A percentile compares a stretch with the other conserved stretches of the same genome.
Evolutionary conservation across 2,329 filamentous ascomycete genomes (phyloP).

Genomic region (Seiridium cupressi): DNA sequence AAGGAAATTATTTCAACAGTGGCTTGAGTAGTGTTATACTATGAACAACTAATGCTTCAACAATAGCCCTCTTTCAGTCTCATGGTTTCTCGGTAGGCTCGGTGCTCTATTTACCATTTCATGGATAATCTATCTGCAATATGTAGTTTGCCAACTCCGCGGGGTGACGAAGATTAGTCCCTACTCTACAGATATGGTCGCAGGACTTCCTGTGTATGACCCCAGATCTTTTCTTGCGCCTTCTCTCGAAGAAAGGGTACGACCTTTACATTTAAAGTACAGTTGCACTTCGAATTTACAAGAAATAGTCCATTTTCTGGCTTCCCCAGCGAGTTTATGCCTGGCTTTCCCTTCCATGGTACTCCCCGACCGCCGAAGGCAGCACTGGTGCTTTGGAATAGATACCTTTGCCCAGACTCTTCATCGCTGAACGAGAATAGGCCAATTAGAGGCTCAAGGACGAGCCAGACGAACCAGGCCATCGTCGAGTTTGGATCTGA

Average conservation of each 20-base stretch:
- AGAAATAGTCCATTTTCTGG: constrained; percentile 29
- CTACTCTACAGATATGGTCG: constrained; percentile 11
- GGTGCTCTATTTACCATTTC: too few species aligned
- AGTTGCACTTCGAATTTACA: constrained; percentile 29
- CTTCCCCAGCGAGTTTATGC: constrained; percentile 25
- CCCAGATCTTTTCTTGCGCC: constrained; percentile 27
- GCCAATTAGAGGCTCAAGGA: constrained; percentile 29
- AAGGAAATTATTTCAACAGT: too few species aligned
- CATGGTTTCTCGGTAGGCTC: too few species aligned
- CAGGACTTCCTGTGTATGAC: constrained; percentile 30
- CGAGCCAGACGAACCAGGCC: constrained; percentile 28
- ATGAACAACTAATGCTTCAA: too few species aligned
- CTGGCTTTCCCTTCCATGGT: constrained; percentile 27
- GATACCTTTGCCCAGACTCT: constrained; percentile 29
- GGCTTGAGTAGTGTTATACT: too few species aligned
- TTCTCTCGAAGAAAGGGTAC: constrained; percentile 26
- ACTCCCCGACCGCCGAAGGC: constrained; percentile 32
- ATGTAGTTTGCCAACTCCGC: too few species aligned
- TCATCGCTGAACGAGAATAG: constrained; percentile 27
- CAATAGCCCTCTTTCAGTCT: too few species aligned
- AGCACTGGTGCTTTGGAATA: constrained; percentile 34
- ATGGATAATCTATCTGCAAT: too few species aligned
- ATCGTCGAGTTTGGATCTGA: constrained; percentile 20
- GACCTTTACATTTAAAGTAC: constrained; percentile 27
- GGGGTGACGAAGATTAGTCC: too few species aligned